A percentile compares a stretch with the other conserved stretches of the same genome.
Evolutionary conservation across 306 rosid species (phyloP).

Genomic region (Senna tora): DNA sequence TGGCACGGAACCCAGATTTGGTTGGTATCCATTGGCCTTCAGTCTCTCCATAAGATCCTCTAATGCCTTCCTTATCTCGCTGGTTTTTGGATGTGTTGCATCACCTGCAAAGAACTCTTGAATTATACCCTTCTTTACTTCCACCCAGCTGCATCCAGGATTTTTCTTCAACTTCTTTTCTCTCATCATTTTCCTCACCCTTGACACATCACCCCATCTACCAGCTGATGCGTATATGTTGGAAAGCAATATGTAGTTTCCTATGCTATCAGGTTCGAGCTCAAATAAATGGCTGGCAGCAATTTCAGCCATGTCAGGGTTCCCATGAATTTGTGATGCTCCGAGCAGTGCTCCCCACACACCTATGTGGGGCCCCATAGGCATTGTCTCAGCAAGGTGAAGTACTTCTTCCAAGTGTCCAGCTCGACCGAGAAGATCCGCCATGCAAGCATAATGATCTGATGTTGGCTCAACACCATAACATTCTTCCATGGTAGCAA

Average conservation of each 20-base stretch:
- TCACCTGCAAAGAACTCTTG: slow-evolving; percentile 74
- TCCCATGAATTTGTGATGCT: slow-evolving; percentile 70
- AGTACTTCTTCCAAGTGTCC: slow-evolving; percentile 79
- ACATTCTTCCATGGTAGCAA: slow-evolving; percentile 64
- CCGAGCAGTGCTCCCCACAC: slow-evolving; percentile 98
- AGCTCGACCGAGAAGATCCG: slow-evolving; percentile 83
- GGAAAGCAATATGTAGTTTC: slow-evolving; percentile 74
- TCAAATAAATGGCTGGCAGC: slow-evolving; percentile 70
- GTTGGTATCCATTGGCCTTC: slow-evolving; percentile 59
- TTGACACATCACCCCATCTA: slow-evolving; percentile 77
- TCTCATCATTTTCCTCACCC: slow-evolving; percentile 68
- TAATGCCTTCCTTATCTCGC: slow-evolving; percentile 56
- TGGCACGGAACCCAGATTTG: slow-evolving; percentile 59
- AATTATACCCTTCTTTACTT: slow-evolving; percentile 59
- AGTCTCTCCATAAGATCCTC: slow-evolving; percentile 64
- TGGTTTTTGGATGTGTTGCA: slow-evolving; percentile 56
- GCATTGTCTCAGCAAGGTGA: slow-evolving; percentile 64
- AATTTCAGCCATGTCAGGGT: slow-evolving; percentile 66
- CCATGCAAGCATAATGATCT: slow-evolving; percentile 81
- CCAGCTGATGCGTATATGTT: slow-evolving; percentile 72
- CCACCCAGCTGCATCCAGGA: slow-evolving; percentile 88
- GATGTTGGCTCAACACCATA: slow-evolving; percentile 59
- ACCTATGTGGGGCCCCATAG: slow-evolving; percentile 60
- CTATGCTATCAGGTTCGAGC: slow-evolving; percentile 71
- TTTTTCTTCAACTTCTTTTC: slow-evolving; percentile 60